These are phyloP conservation scores for Quercus parvula DNA, from an alignment of 306 rosid genomes.

Conservation along the genomic window DNA sequence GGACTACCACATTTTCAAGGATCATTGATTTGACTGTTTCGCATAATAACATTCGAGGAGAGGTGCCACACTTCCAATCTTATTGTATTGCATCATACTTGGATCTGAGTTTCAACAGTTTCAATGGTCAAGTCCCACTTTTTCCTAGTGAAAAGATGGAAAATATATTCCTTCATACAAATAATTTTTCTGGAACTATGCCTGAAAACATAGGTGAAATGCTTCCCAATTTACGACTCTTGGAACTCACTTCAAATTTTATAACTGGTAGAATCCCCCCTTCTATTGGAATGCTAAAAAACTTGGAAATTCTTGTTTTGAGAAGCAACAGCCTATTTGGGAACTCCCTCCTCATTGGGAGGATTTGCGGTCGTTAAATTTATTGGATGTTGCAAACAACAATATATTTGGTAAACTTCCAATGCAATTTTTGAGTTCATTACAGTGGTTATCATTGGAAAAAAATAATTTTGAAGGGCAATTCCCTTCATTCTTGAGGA, in stretches of 20 bases:
- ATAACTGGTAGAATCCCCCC: neutral
- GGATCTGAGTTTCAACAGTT: neutral
- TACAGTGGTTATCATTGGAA: no score
- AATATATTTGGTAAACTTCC: no score
- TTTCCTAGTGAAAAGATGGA: no score
- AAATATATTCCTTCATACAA: neutral
- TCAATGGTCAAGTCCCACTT: no score
- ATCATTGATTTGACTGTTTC: neutral
- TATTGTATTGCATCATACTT: neutral
- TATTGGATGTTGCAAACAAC: no score
- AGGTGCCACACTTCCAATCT: neutral
- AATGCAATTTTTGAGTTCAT: no score
- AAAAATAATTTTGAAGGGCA: no score
- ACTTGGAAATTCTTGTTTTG: neutral
- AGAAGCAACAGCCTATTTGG: neutral
- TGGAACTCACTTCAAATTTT: neutral
- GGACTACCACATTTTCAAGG: neutral
- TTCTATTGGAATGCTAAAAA: neutral
- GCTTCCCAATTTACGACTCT: no score
- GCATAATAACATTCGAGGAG: neutral
- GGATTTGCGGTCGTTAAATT: neutral
- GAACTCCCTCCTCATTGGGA: neutral
- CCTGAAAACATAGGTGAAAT: neutral
- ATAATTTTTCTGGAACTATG: neutral
- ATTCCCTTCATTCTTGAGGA: no score